Evolutionary conservation across 306 rosid species (phyloP).

Genomic region (Cucumis hystrix): DNA sequence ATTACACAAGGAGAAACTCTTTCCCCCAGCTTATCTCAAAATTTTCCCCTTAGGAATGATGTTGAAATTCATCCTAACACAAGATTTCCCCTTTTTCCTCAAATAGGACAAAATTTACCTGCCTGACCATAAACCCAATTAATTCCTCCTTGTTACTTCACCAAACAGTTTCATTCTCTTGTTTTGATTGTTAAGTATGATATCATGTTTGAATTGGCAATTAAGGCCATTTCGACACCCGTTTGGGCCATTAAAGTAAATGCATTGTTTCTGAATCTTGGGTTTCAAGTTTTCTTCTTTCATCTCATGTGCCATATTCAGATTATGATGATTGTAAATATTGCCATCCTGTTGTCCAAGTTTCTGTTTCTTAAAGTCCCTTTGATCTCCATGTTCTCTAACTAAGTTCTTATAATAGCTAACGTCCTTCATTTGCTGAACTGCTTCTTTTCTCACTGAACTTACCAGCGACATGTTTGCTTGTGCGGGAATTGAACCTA

Average conservation of each 20-base stretch:
- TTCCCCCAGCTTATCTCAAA: not conserved
- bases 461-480: conserved; percentile 1
- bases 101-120: not conserved
- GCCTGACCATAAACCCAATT: not conserved
- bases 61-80: not conserved
- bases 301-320: conserved; percentile 20
- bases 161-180: conserved; percentile 43
- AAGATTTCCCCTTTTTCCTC: not conserved
- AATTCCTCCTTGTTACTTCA: conserved; percentile 16
- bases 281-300: conserved; percentile 27
- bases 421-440: conserved; percentile 30
- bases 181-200: conserved; percentile 14
- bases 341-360: conserved; percentile 25
- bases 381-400: conserved; percentile 30
- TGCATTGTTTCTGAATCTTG: conserved; percentile 44
- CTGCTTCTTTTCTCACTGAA: conserved; percentile 10
- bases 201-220: conserved; percentile 49
- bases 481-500: conserved; percentile 11
- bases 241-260: conserved; percentile 37
- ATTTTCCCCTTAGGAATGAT: not conserved
- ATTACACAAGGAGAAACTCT: not conserved
- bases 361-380: conserved; percentile 17
- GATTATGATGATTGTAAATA: conserved; percentile 22
- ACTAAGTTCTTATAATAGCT: conserved; percentile 54
- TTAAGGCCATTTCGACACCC: conserved; percentile 59